Conservation (phyloP, 139 green algal genomes). For the Chlamydomonas incerta region DNA sequence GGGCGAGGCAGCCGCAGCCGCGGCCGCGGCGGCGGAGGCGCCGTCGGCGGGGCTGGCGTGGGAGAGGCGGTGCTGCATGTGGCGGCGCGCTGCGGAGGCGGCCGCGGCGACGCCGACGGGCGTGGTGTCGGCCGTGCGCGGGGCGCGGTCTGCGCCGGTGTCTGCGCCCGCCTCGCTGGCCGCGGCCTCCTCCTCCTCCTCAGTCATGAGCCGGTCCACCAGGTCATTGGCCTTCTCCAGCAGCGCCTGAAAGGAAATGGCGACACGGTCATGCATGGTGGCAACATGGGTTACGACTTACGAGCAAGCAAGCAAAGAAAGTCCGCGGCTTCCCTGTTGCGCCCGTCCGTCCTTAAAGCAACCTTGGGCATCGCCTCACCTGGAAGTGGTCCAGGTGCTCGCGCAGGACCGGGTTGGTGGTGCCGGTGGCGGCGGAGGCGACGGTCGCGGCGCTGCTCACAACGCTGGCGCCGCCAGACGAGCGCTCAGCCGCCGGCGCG, state of each 20-base stretch:
- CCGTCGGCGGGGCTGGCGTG: neutral
- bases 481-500: neutral
- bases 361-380: slow-evolving; percentile 38
- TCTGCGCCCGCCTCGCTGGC: neutral
- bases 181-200: neutral
- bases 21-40: neutral
- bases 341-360: no score
- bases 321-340: no score
- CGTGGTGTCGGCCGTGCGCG: neutral
- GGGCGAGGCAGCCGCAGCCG: neutral
- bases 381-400: slow-evolving; percentile 41
- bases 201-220: slow-evolving; percentile 25
- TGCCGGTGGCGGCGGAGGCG: neutral
- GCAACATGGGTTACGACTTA: no score
- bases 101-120: neutral
- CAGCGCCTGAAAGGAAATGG: slow-evolving; percentile 15
- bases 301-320: no score
- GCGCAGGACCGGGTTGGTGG: slow-evolving; percentile 10
- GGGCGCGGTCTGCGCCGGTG: neutral
- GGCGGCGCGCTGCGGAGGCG: neutral
- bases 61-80: neutral
- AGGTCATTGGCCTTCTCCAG: slow-evolving; percentile 40
- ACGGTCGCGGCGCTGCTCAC: neutral
- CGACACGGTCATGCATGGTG: no score
- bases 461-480: neutral